Evolutionary conservation across 2,329 filamentous ascomycete genomes (phyloP).

Genomic region (Monilinia aucupariae): DNA sequence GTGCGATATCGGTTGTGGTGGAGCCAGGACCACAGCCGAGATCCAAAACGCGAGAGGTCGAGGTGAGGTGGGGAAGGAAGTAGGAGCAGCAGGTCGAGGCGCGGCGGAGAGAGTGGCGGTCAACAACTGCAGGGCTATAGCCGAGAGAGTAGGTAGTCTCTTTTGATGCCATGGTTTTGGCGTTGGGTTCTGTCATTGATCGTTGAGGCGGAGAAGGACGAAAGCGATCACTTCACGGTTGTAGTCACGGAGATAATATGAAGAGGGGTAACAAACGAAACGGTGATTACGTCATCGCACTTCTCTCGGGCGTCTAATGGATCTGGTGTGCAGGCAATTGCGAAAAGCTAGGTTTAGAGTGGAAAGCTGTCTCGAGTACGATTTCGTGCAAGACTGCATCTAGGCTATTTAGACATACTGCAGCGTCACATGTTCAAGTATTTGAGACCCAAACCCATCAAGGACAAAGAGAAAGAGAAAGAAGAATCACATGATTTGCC

Average conservation of each 20-base stretch:
- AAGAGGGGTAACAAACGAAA: not conserved
- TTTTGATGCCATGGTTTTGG: constrained; percentile 1
- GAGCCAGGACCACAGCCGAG: constrained; percentile 16
- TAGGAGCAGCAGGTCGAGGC: constrained; percentile 13
- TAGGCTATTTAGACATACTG: not conserved
- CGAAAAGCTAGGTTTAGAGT: not conserved
- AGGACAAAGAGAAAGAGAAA: not conserved
- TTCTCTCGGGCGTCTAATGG: not conserved
- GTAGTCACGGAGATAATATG: not conserved
- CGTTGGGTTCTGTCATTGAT: not conserved
- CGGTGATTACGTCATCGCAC: not conserved
- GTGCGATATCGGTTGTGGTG: constrained; percentile 3
- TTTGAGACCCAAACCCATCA: not conserved
- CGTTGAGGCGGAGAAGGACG: not conserved
- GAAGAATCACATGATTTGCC: not conserved
- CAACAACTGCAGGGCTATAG: not conserved
- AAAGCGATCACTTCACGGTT: not conserved
- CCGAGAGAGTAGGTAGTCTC: constrained; percentile 6
- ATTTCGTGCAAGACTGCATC: not conserved
- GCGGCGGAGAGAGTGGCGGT: constrained; percentile 11
- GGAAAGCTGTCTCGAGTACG: no score
- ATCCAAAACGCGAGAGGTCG: not conserved
- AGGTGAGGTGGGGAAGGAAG: constrained; percentile 8
- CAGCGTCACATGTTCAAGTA: not conserved
- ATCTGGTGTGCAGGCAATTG: not conserved